Conservation (phyloP, 192 early-diverging fungal species). For the Entomortierella parvispora region DNA sequence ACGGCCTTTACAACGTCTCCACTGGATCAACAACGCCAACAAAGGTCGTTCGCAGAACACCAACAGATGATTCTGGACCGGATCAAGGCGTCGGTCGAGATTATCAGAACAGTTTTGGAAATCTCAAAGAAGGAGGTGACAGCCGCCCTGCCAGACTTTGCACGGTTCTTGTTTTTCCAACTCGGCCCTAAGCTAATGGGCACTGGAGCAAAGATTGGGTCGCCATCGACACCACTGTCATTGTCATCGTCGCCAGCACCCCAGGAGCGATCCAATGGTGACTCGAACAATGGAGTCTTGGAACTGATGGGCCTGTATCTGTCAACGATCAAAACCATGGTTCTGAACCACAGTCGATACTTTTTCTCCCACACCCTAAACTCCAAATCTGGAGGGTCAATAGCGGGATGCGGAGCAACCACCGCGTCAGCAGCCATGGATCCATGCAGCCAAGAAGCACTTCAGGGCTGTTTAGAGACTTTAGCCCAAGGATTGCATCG, state of each 20-base stretch:
- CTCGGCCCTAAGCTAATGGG: conserved; percentile 32
- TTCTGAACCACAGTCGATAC: conserved; percentile 22
- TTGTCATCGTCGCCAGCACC: background rate
- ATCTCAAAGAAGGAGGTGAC: conserved; percentile 35
- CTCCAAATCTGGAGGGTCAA: background rate
- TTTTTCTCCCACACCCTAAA: conserved; percentile 17
- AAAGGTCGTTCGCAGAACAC: conserved; percentile 13
- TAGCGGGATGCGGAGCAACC: no score
- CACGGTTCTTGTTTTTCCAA: conserved; percentile 30
- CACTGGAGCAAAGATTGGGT: background rate
- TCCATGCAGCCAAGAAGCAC: background rate
- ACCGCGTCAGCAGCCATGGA: background rate
- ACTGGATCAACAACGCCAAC: conserved; percentile 12
- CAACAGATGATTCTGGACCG: conserved; percentile 21
- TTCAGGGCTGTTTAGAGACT: conserved; percentile 44
- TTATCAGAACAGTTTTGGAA: conserved; percentile 25
- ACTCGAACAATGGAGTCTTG: conserved; percentile 24
- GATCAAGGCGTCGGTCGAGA: conserved; percentile 20
- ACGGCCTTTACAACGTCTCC: conserved; percentile 14
- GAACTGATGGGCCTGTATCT: conserved; percentile 35
- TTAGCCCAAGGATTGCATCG: conserved; percentile 29
- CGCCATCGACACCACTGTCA: background rate
- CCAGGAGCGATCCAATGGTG: background rate
- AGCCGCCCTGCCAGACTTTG: conserved; percentile 8
- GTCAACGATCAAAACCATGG: conserved; percentile 20